Evolutionary conservation across 176 grass and related monocot genomes (phyloP).

Genomic region (Rhynchospora breviuscula): DNA sequence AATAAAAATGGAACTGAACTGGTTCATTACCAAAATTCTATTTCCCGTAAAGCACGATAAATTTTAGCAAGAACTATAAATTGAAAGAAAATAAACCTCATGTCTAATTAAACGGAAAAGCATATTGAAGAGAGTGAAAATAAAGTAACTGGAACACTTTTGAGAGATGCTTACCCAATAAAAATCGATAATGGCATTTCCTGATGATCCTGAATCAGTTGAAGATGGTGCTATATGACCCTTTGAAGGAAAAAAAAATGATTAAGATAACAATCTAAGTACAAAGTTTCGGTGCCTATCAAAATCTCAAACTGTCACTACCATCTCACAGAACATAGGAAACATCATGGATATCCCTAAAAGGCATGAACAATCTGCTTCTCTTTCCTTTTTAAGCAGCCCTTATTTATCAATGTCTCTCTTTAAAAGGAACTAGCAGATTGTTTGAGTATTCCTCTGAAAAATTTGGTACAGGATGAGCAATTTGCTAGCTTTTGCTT

Average conservation of each 20-base stretch:
- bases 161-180: slow-evolving; percentile 68
- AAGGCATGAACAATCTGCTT: background rate
- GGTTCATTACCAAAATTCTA: background rate
- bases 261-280: background rate
- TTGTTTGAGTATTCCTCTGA: background rate
- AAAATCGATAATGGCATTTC: slow-evolving; percentile 89
- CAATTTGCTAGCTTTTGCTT: background rate
- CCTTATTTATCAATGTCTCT: background rate
- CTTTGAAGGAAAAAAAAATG: slow-evolving; percentile 27
- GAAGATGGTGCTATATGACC: slow-evolving; percentile 94
- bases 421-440: background rate
- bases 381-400: background rate
- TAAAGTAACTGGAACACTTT: slow-evolving; percentile 1
- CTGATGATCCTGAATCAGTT: slow-evolving; percentile 91
- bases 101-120: background rate
- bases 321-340: background rate
- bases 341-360: background rate
- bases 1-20: background rate
- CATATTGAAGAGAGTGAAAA: background rate
- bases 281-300: background rate
- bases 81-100: background rate
- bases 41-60: background rate
- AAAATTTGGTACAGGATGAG: background rate
- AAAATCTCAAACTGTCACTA: background rate
- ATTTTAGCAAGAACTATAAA: background rate